Evolutionary conservation across 345 rosid genomes (phyloP).

Genomic region (Crucihimalaya himalaica): DNA sequence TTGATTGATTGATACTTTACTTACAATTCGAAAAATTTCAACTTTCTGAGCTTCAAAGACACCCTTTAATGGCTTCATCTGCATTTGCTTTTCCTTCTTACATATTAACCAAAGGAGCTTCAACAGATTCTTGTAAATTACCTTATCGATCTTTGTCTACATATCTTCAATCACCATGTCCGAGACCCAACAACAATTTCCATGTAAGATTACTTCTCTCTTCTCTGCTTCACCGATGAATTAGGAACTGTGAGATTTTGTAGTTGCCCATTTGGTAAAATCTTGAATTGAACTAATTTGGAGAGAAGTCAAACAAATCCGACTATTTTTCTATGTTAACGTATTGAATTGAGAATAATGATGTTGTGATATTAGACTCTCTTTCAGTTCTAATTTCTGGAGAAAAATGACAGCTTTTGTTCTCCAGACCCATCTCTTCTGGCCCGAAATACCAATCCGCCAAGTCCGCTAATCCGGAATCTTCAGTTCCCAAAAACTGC

Average conservation of each 20-base stretch:
- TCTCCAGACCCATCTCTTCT: constrained; percentile 33
- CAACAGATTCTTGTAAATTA: constrained; percentile 47
- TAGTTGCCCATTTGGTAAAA: constrained; percentile 11
- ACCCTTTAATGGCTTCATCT: constrained; percentile 29
- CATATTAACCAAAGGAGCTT: constrained; percentile 34
- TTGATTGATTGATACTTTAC: neutral
- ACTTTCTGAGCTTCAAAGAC: neutral
- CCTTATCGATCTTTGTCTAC: constrained; percentile 45
- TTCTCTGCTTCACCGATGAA: neutral
- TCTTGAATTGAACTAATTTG: constrained; percentile 38
- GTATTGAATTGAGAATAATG: neutral
- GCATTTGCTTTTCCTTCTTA: constrained; percentile 66
- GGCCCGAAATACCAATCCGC: constrained; percentile 2
- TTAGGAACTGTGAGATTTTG: constrained; percentile 1
- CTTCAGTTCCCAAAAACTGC: neutral
- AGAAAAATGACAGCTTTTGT: constrained; percentile 31
- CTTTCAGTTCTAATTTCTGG: constrained; percentile 2
- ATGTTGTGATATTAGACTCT: constrained; percentile 15
- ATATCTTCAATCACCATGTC: constrained; percentile 49
- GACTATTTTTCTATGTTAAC: neutral
- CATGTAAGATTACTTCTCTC: constrained; percentile 35
- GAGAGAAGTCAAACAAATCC: constrained; percentile 20
- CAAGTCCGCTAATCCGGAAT: constrained; percentile 16
- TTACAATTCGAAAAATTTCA: neutral
- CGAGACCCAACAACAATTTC: constrained; percentile 39